Percentiles rank a stretch among this genome's conserved stretches.
Conservation (phyloP, 1,284 basidiomycete species). For the Thecaphora frezii region DNA sequence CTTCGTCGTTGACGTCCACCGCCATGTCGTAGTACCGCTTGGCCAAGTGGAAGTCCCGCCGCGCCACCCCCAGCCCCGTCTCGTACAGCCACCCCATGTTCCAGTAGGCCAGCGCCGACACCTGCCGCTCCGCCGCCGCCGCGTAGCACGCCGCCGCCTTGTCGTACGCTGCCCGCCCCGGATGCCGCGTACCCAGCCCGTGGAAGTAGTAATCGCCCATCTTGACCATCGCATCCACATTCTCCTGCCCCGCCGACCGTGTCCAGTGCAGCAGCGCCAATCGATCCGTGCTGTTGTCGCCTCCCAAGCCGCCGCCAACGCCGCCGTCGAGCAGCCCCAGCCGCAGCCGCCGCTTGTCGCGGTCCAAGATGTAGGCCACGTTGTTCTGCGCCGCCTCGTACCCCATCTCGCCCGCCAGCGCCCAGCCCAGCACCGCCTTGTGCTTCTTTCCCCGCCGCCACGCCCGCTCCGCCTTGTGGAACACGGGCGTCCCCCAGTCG, state of each 20-base stretch:
- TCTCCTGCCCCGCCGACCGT: conserved; percentile 86
- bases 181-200: conserved; percentile 41
- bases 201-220: conserved; percentile 87
- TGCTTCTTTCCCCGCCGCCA: conserved; percentile 43
- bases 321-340: conserved; percentile 3
- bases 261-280: conserved; percentile 90
- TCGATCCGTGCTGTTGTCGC: conserved; percentile 64
- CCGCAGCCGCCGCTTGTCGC: conserved; percentile 57
- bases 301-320: neutral
- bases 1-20: conserved; percentile 80
- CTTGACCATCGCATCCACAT: conserved; percentile 93
- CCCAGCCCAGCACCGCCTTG: conserved; percentile 64
- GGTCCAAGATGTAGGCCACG: conserved; percentile 86
- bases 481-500: conserved; percentile 53
- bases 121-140: conserved; percentile 80
- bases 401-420: conserved; percentile 82
- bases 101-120: conserved; percentile 94
- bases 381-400: conserved; percentile 94
- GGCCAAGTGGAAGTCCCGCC: conserved; percentile 84
- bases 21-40: conserved; percentile 94
- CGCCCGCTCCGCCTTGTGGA: conserved; percentile 51
- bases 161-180: conserved; percentile 71
- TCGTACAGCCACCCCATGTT: conserved; percentile 99
- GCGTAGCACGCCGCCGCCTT: conserved; percentile 92
- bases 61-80: conserved; percentile 82